These are phyloP conservation scores for Xerocomellus chrysenteron DNA, from an alignment of 768 basidiomycete species.

Conservation along the genomic window DNA sequence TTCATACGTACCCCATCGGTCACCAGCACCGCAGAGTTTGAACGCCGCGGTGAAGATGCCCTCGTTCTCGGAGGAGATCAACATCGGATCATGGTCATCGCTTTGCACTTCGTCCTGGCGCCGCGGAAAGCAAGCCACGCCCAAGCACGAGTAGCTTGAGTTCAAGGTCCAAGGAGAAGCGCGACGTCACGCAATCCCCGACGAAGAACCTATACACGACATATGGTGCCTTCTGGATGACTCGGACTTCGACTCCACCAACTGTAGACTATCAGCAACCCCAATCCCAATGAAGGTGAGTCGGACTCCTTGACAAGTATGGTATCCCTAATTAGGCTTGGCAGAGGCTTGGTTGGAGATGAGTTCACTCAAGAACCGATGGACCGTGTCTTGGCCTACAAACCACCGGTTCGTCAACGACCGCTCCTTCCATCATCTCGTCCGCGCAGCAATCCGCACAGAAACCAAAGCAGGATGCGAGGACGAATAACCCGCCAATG, in stretches of 20 bases:
- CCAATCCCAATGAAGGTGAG: constrained; percentile 70
- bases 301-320: neutral
- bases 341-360: constrained; percentile 60
- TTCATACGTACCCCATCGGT: constrained; percentile 52
- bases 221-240: constrained; percentile 33
- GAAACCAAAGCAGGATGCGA: constrained; percentile 16
- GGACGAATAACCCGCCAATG: constrained; percentile 36
- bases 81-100: constrained; percentile 29
- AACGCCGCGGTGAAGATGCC: constrained; percentile 71
- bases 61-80: constrained; percentile 30
- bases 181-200: constrained; percentile 42
- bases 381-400: constrained; percentile 46
- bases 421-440: constrained; percentile 25
- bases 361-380: constrained; percentile 63
- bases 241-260: constrained; percentile 40
- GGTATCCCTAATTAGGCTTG: constrained; percentile 1
- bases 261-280: constrained; percentile 62
- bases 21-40: constrained; percentile 66
- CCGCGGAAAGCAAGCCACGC: constrained; percentile 28
- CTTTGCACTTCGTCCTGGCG: constrained; percentile 12
- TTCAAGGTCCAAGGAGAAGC: constrained; percentile 30
- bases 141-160: constrained; percentile 33
- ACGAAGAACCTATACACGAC: constrained; percentile 43
- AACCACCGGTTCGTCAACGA: constrained; percentile 34
- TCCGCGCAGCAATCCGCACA: constrained; percentile 18